These are phyloP conservation scores for Plasmopara muralis DNA, from an alignment of 352 stramenopile species.

Conservation along the genomic window DNA sequence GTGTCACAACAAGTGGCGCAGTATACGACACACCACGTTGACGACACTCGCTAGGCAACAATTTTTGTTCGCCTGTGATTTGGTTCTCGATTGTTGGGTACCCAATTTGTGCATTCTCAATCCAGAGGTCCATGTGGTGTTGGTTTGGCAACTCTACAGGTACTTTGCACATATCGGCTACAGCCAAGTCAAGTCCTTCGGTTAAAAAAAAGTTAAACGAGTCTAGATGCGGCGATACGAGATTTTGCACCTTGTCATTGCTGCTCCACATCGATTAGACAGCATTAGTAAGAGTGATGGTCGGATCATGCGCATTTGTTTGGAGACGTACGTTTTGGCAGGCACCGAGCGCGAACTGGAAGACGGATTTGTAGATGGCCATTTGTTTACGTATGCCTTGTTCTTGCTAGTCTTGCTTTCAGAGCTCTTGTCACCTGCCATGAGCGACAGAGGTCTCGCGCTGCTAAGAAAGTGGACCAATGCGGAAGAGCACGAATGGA, in stretches of 20 bases:
- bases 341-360: constrained; percentile 68
- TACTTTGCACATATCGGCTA: constrained; percentile 87
- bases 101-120: constrained; percentile 94
- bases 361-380: constrained; percentile 78
- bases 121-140: constrained; percentile 75
- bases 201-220: constrained; percentile 98
- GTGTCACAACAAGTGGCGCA: constrained; percentile 90
- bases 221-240: constrained; percentile 96
- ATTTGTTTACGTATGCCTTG: constrained; percentile 44
- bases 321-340: constrained; percentile 42
- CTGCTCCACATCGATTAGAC: constrained; percentile 18
- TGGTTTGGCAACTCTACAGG: constrained; percentile 88
- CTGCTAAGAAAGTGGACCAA: constrained; percentile 4
- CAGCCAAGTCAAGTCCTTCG: constrained; percentile 89
- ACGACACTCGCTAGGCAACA: constrained; percentile 93
- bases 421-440: constrained; percentile 40
- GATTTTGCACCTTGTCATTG: constrained; percentile 79
- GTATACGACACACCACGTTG: constrained; percentile 96
- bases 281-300: background rate
- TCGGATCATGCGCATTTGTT: background rate
- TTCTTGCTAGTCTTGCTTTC: constrained; percentile 42
- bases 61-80: constrained; percentile 78
- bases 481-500: constrained; percentile 32
- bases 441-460: constrained; percentile 13
- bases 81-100: constrained; percentile 82